Evolutionary conservation across 108 stramenopile genomes (phyloP).

Genomic region (Skeletonema menzelii): DNA sequence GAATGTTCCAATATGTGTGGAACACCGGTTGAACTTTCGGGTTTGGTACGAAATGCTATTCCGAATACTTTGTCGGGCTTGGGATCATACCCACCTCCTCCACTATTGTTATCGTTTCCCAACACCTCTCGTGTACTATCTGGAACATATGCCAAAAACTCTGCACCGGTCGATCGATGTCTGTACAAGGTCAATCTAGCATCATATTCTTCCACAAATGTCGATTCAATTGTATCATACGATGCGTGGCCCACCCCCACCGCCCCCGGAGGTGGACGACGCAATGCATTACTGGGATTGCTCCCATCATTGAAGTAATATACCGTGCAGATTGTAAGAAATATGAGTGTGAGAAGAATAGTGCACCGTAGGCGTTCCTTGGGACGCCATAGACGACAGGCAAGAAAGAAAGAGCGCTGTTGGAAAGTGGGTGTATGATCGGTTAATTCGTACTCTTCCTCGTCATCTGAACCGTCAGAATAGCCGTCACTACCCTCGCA

Average conservation of each 20-base stretch:
- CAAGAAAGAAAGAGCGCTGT: slow-evolving; percentile 6
- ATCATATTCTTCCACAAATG: slow-evolving; percentile 18
- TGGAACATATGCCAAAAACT: slow-evolving; percentile 75
- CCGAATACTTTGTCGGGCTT: slow-evolving; percentile 93
- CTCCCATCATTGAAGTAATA: neutral
- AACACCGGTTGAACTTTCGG: slow-evolving; percentile 79
- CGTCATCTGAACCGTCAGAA: neutral
- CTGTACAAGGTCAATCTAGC: slow-evolving; percentile 54
- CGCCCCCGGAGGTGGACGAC: slow-evolving; percentile 21
- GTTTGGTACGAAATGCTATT: slow-evolving; percentile 91
- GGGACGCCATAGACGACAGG: slow-evolving; percentile 12
- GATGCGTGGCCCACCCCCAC: slow-evolving; percentile 23
- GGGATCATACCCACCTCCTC: slow-evolving; percentile 40
- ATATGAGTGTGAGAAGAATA: neutral
- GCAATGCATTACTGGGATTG: neutral
- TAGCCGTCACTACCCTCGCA: slow-evolving; percentile 3
- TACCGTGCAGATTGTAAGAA: neutral
- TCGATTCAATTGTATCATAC: slow-evolving; percentile 26
- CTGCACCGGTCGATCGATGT: slow-evolving; percentile 75
- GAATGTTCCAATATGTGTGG: slow-evolving; percentile 94
- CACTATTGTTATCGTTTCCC: neutral
- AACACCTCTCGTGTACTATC: slow-evolving; percentile 24
- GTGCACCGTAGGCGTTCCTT: slow-evolving; percentile 19
- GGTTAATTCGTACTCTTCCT: slow-evolving; percentile 18
- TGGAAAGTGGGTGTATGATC: neutral